A percentile compares a stretch with the other conserved stretches of the same genome.
These are phyloP conservation scores for Roridomyces roridus DNA, from an alignment of 768 basidiomycete species.

Conservation along the genomic window DNA sequence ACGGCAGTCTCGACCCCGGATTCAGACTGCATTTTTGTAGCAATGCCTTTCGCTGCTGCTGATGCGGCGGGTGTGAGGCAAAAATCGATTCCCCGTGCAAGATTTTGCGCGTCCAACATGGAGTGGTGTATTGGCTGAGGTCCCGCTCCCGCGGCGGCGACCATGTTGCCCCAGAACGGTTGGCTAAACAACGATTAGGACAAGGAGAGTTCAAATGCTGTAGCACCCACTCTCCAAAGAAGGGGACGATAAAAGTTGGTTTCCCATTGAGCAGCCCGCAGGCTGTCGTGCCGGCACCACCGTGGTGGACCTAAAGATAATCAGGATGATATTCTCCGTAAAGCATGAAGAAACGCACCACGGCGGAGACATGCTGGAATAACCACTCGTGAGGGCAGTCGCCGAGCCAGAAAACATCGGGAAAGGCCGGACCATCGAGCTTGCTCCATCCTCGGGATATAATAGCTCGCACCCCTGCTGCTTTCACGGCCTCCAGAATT, in stretches of 20 bases:
- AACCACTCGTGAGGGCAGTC: slow-evolving; percentile 58
- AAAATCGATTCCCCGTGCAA: slow-evolving; percentile 38
- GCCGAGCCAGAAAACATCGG: slow-evolving; percentile 46
- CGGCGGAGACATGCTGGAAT: slow-evolving; percentile 48
- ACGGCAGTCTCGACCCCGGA: slow-evolving; percentile 26
- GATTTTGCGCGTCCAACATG: slow-evolving; percentile 1
- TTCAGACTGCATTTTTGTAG: slow-evolving; percentile 43
- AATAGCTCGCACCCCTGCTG: slow-evolving; percentile 46
- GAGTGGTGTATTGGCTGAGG: slow-evolving; percentile 41
- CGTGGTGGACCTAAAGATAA: slow-evolving; percentile 36
- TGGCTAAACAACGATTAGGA: slow-evolving; percentile 28
- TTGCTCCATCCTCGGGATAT: slow-evolving; percentile 51
- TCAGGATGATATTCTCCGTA: too few species aligned
- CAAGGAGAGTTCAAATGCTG: too few species aligned
- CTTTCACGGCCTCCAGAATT: slow-evolving; percentile 45
- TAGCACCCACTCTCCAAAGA: slow-evolving; percentile 46
- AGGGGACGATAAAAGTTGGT: slow-evolving; percentile 51
- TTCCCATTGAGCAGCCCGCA: slow-evolving; percentile 47
- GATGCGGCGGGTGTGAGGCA: slow-evolving; percentile 37
- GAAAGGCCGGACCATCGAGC: slow-evolving; percentile 35
- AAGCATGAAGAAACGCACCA: slow-evolving; percentile 28
- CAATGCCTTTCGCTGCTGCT: slow-evolving; percentile 42
- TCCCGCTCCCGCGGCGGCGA: slow-evolving; percentile 48
- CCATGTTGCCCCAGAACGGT: slow-evolving; percentile 46
- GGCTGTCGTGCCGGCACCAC: slow-evolving; percentile 55